Base-by-base conservation (phyloP, 768 basidiomycete genomes). In the Naganishia onofrii region DNA sequence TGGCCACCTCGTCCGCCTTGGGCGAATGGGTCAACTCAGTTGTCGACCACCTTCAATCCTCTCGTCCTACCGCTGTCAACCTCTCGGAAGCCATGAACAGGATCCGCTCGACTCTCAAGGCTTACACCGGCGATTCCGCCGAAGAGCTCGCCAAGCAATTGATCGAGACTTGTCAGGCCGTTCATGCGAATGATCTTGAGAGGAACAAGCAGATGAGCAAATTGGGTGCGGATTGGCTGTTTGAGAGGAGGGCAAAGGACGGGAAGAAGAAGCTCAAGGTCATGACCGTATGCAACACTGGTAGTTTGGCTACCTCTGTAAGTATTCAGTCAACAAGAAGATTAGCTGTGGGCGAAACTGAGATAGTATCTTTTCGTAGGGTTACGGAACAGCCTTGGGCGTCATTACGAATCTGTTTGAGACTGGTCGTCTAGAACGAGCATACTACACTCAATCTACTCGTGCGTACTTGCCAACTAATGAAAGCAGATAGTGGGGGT, bases 221-320 rank as follows among this genome's bases (percentile, higher is more conserved):
- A 74, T 84, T 86, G 81, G 93, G 93, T 29, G 93, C 89, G 2
- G 88, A 90, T 38, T 97, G 94, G 94, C 83, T 96, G 44, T 77
- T 88, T 44, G 81, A 86, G 48, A 81, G 82, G 38, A 83, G 74
- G 79, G 70, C 74, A 55, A 63, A 68, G 84, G 83, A 52, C 80
- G 78, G 8, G 78, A 83, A 21, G 76, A 83, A 83, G 54, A 84
- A 83, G 46, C 80, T 96, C 69, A 93, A 91, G 77, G 86, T 95
- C 23, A 83, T 96, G 80, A 96, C 94, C 4, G 92, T 97, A 13
- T 97, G 94, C 83, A 97, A 97, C 80, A 98, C 94, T n/a, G 94
- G 94, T 4, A 92, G 90, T 28, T 85, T 98, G 72, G 94, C 95
- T 0, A 96, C 93, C 12, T 95, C 93, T 34, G 93, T 93, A 74